phyloP scores from a whole-genome alignment of 2,329 filamentous ascomycete genomes.

The Xylariomycetidae sp. region DNA sequence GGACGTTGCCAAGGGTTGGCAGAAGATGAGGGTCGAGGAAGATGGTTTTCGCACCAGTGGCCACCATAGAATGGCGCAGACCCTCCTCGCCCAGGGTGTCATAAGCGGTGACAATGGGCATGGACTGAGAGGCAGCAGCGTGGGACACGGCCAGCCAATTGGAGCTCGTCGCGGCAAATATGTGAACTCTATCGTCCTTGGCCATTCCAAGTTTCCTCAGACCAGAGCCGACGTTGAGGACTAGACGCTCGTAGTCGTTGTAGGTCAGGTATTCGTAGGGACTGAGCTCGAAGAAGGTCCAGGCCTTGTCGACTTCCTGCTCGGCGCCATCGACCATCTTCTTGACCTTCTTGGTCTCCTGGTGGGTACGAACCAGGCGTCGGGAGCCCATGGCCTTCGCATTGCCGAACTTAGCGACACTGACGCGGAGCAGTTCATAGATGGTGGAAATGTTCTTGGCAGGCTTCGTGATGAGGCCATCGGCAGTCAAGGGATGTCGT shows the following conservation, averaged over 20 bases:
- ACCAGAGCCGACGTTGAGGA: constrained; percentile 63
- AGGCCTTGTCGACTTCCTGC: constrained; percentile 77
- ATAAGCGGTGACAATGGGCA: constrained; percentile 75
- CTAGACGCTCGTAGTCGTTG: constrained; percentile 69
- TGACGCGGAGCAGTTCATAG: constrained; percentile 69
- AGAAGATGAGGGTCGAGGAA: constrained; percentile 72
- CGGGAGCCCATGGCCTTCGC: constrained; percentile 64
- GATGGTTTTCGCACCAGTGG: constrained; percentile 66
- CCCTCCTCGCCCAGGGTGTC: constrained; percentile 72
- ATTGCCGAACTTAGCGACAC: constrained; percentile 62
- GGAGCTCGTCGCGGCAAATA: constrained; percentile 70
- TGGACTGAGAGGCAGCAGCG: constrained; percentile 64
- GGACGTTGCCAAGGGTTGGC: constrained; percentile 49
- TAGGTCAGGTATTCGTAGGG: constrained; percentile 74
- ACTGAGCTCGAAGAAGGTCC: constrained; percentile 83
- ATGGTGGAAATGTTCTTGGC: constrained; percentile 64
- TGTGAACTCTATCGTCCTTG: constrained; percentile 67
- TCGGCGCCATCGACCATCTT: constrained; percentile 79
- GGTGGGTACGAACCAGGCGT: constrained; percentile 69
- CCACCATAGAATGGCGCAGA: constrained; percentile 64
- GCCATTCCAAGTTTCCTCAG: constrained; percentile 68
- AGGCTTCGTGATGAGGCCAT: constrained; percentile 58
- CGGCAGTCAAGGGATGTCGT: constrained; percentile 57
- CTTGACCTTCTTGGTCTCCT: constrained; percentile 85
- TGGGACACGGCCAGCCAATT: constrained; percentile 50